Conservation (phyloP, 2,329 filamentous ascomycete species). For the Fusarium sp. region DNA sequence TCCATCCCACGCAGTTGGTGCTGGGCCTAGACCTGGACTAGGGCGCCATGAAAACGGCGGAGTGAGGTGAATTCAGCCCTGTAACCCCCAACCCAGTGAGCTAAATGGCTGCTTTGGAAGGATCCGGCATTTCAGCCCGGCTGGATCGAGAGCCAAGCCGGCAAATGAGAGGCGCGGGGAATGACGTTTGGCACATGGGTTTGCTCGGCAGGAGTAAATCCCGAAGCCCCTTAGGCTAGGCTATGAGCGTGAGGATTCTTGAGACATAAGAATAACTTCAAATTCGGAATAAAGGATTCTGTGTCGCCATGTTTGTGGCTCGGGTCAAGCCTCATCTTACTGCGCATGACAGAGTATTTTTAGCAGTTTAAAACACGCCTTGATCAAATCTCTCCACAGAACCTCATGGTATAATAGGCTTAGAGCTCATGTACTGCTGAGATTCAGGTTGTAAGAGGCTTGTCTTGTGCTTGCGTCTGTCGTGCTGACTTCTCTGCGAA, state of each 20-base stretch:
- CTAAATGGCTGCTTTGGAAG: neutral
- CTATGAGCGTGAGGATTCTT: too few species aligned
- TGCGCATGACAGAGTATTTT: neutral
- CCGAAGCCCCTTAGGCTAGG: neutral
- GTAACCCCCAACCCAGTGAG: neutral
- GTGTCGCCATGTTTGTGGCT: neutral
- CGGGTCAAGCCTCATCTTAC: neutral
- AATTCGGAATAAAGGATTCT: neutral
- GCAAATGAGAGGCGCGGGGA: neutral
- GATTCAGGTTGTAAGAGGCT: neutral
- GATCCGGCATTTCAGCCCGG: neutral
- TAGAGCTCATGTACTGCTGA: neutral
- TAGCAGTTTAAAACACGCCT: neutral
- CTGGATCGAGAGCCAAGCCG: neutral
- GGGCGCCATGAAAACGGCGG: neutral
- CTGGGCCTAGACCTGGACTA: neutral
- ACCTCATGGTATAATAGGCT: fast-evolving
- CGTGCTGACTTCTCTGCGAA: too few species aligned
- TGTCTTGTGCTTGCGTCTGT: neutral
- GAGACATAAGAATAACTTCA: neutral
- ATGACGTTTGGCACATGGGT: neutral
- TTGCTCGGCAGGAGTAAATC: neutral
- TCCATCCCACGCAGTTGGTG: neutral
- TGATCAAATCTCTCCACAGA: neutral
- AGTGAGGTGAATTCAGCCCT: neutral